These are phyloP conservation scores for Lasiosphaeriaceae sp. DNA, from an alignment of 495 filamentous ascomycete genomes.

Conservation along the genomic window DNA sequence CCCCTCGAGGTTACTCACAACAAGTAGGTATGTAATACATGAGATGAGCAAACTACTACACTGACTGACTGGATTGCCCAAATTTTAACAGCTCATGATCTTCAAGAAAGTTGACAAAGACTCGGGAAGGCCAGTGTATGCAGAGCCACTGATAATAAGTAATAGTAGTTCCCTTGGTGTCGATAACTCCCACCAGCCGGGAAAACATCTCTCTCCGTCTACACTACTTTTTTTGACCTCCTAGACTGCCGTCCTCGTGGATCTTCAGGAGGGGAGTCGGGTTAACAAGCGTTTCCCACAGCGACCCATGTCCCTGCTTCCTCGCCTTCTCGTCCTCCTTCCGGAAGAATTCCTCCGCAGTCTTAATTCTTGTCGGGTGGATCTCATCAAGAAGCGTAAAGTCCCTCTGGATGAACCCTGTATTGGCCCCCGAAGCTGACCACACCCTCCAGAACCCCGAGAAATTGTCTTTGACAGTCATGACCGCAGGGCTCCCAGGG, in stretches of 20 bases:
- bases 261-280: conserved; percentile 28
- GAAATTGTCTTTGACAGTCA: conserved; percentile 51
- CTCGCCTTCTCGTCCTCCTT: conserved; percentile 34
- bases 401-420: conserved; percentile 41
- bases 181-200: no score
- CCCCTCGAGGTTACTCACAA: no score
- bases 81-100: no score
- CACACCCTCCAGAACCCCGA: conserved; percentile 50
- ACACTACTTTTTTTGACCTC: not conserved
- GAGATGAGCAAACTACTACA: no score
- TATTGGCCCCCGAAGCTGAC: conserved; percentile 36
- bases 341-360: conserved; percentile 48
- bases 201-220: no score
- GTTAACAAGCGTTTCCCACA: conserved; percentile 29
- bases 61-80: no score
- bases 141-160: no score
- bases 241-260: conserved; percentile 16
- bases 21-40: no score
- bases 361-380: conserved; percentile 44
- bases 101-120: no score
- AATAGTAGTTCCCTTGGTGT: no score
- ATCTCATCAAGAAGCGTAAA: conserved; percentile 52
- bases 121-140: no score
- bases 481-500: conserved; percentile 35
- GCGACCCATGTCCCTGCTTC: conserved; percentile 16